These are phyloP conservation scores for Trichoderma reesei DNA, from an alignment of 495 filamentous ascomycete species.

Conservation along the genomic window DNA sequence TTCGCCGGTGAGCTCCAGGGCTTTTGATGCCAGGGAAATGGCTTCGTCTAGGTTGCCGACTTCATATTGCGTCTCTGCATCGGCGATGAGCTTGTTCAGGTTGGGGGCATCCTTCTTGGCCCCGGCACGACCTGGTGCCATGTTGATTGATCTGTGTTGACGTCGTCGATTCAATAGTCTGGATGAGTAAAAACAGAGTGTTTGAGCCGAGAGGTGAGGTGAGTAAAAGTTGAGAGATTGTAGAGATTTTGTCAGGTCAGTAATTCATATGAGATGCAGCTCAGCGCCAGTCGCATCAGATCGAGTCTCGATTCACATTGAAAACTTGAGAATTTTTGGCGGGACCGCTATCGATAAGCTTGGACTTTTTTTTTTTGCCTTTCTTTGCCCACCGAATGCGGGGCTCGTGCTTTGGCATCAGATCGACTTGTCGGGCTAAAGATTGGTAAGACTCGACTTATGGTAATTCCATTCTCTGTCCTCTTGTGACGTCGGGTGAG, in stretches of 20 bases:
- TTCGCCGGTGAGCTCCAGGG: conserved; percentile 35
- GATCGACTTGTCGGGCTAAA: neutral
- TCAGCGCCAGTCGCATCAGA: neutral
- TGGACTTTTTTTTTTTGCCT: too few relatives aligned
- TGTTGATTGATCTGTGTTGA: neutral
- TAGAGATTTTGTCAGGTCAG: neutral
- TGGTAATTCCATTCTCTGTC: neutral
- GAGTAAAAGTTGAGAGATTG: neutral
- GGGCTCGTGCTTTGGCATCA: conserved; percentile 8
- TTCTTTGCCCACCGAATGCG: neutral
- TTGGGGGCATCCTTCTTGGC: conserved; percentile 14
- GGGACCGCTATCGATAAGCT: conserved; percentile 9
- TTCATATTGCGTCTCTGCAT: conserved; percentile 60
- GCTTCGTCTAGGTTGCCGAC: conserved; percentile 62
- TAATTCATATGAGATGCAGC: neutral
- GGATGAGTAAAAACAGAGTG: neutral
- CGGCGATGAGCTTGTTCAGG: conserved; percentile 42
- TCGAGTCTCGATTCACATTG: neutral
- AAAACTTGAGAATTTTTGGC: conserved; percentile 6
- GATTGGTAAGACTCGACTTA: neutral
- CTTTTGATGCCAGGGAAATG: conserved; percentile 51
- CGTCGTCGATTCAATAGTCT: neutral
- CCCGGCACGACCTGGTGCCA: conserved; percentile 7
- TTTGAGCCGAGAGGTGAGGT: neutral
- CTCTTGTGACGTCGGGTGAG: neutral